These are phyloP conservation scores for Mycena chlorophos DNA, from an alignment of 768 basidiomycete genomes.

Conservation along the genomic window DNA sequence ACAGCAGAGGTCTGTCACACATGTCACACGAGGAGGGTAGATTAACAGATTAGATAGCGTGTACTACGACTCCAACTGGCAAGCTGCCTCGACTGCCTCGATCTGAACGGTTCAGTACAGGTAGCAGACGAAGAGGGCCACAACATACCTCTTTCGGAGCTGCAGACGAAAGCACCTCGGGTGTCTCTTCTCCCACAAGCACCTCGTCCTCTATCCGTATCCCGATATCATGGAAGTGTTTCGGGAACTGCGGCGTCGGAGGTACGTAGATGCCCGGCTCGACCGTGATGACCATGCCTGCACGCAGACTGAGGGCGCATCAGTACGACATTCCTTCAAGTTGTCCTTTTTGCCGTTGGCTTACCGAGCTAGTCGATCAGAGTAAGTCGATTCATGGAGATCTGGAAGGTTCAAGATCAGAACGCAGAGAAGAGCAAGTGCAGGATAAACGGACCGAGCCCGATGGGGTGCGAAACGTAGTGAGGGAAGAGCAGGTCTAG, in stretches of 20 bases:
- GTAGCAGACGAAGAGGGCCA: not conserved
- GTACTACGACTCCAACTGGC: not conserved
- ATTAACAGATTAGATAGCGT: not conserved
- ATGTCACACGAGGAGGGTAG: not conserved
- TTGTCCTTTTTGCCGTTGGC: conserved; percentile 29
- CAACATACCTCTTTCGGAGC: conserved; percentile 65
- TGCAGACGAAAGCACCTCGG: conserved; percentile 49
- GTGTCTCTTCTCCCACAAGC: conserved; percentile 49
- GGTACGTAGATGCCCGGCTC: conserved; percentile 96
- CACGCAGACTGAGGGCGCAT: conserved; percentile 52
- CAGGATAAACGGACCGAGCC: conserved; percentile 59
- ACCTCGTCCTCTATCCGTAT: conserved; percentile 87
- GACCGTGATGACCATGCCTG: conserved; percentile 90
- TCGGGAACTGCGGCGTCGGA: conserved; percentile 73
- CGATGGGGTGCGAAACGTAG: conserved; percentile 88
- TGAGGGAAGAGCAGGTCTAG: conserved; percentile 89
- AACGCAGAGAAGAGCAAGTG: not conserved
- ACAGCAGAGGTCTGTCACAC: not conserved
- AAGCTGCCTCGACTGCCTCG: not conserved
- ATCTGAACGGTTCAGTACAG: not conserved
- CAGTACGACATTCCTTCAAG: not conserved
- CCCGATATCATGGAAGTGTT: conserved; percentile 85
- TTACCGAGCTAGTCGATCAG: conserved; percentile 56
- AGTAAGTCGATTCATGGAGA: conserved; percentile 79
- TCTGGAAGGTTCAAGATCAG: conserved; percentile 45